Base-by-base conservation (phyloP, 768 basidiomycete species). In the Hydnomerulius pinastri region DNA sequence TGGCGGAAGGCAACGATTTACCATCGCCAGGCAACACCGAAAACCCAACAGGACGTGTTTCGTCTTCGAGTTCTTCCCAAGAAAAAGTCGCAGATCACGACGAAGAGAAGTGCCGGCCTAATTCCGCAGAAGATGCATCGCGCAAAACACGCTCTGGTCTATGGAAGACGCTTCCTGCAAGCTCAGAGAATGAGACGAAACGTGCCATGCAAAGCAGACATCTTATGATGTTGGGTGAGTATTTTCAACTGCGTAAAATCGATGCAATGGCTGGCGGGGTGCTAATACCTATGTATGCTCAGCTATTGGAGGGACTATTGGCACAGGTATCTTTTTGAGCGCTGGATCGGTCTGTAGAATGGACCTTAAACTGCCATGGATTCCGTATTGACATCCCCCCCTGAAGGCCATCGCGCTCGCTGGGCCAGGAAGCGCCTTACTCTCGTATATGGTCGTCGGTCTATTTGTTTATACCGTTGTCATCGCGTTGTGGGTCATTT, bases 251-350 rank as follows among this genome's bases (percentile, higher is more conserved):
- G 12, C 2, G 3, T 28, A 43, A 12, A 18, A 18, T 23, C 0
- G 6, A 5, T 3, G 7, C 20, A n/a, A n/a, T n/a, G n/a, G n/a
- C n/a, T 13, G 35, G 13, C 15, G n/a, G 9, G 8, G 9, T 18
- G 6, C 17, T 18, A 4, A 37, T 15, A 13, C 20, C 21, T 17
- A 28, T 24, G 10, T 23, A 6, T 38, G 10, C 44, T 37, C 43
- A 78, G 79, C 78, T 20, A 79, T 81, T 49, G 79, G 80, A 15
- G 79, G 80, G 0, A 82, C 80, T 0, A 81, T 81, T 33, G 79
- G 79, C n/a, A 80, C 78, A 2, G 81, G 82, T 42, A 81, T 83
- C 36, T 83, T 83, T 58, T 68, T 83, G 60, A 80, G 80, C 60
- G 80, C 79, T 32, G 83, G 81, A 40, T 76, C 77, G 41, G 78